Evolutionary conservation across 2,329 filamentous ascomycete species (phyloP), one percentile per base, ranked within the genome.

Genomic region (Trichoderma semiorbis): DNA sequence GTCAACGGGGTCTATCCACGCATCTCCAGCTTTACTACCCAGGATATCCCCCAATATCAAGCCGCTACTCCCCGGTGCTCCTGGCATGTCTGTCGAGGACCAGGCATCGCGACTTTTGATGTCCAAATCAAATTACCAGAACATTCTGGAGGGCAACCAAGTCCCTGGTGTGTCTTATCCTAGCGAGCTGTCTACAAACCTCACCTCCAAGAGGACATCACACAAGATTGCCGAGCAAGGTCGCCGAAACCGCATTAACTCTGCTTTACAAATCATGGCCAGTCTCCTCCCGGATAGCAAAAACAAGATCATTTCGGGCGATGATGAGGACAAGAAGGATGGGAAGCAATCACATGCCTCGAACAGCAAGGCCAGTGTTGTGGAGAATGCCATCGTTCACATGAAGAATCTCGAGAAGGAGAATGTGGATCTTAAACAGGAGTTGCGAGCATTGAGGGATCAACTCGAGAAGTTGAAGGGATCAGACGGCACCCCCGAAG

Each of bases 151-250:
- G 80, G 96, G 96, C 63, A 98, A 94, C 65, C 91, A 92, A 70
- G 90, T 98, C 1, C 95, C 95, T 0, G 95, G 95, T 14, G 92
- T 98, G 14, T 92, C 92, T 1, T 98, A 98, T 76, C 95, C 95
- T 0, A 94, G 93, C 76, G 93, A 95, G 66, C 86, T 99, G 55
- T 97, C 95, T 7, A 97, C 95, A 26, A 97, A 97, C 75, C 84
- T 99, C 30, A 98, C 95, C 0, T 97, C 94, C 3, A 99, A 99
- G 84, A 92, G 95, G 68, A 98, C 96, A 2, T 97, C 94, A 57
- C 96, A 99, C 84, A 99, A 99, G 82, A 93, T 99, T 75, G 96
- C 96, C 21, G 96, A 99, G 82, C 96, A 99, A 83, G 96, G 96
- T 7, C 90, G 96, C 62, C 88, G 96, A 72, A 98, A 99, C 79